Base-by-base conservation (phyloP, 2,329 filamentous ascomycete species). In the Colletotrichum sojae region DNA sequence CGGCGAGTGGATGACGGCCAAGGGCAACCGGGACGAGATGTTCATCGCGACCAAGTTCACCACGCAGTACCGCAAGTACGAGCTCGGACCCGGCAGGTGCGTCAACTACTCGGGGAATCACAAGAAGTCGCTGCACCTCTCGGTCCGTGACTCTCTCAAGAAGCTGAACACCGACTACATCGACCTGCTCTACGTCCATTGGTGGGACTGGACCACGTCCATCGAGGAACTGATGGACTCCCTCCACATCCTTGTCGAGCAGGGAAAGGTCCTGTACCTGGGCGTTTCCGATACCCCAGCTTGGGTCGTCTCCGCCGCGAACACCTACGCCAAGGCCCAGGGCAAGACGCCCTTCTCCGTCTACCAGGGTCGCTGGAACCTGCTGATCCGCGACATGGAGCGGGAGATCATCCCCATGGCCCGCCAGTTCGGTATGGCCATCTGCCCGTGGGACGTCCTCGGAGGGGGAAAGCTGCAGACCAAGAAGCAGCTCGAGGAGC, bases 361-460 rank as follows among this genome's bases (percentile, higher is more conserved):
- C 57, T 83, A 82, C 74, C 81, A 83, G 73, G 81, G 81, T 27
- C 74, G 75, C 3, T 83, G 81, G 81, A 80, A 75, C 53, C 67
- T 78, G 6, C 70, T 75, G 55, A 20, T 61, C 22, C 77, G 80
- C 12, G 80, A 82, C 66, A 72, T 82, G 27, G 81, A 83, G 70
- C 78, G 81, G 18, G 81, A 83, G 4, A 81, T 83, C 52, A 73
- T 85, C 12, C 83, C 83, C 4, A 83, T 84, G 81, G 76, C 76
- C 6, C 76, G 78, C 16, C 74, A 77, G 25, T 80, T 80, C 39
- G 81, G 81, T 63, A 83, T 84, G 89, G 90, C 81, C 22, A 71
- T 90, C 4, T 79, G 83, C 0, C 89, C 90, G 0, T 92, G 88
- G 88, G 89, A 88, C 57, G 86, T 85, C 0, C 78, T 90, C 6